phyloP scores from a whole-genome alignment of 192 early-diverging fungal species.

The Kappamyces sp. region DNA sequence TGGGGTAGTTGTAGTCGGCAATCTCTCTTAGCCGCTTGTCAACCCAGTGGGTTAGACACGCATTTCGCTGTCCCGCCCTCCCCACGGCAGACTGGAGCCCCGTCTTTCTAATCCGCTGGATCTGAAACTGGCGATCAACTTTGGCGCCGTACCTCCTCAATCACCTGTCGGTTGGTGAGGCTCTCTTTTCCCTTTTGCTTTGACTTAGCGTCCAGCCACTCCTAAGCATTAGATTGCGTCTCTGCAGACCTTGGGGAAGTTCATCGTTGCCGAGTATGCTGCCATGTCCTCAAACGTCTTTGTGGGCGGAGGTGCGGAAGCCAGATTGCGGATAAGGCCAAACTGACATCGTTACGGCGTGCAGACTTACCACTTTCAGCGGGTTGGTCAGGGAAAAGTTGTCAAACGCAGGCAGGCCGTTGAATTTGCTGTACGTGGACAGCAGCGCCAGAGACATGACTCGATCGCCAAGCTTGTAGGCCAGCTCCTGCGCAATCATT shows the following conservation, averaged over 20 bases:
- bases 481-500: slow-evolving; percentile 26
- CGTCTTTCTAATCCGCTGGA: slow-evolving; percentile 5
- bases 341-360: slow-evolving; percentile 3
- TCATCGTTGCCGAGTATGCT: slow-evolving; percentile 14
- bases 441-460: slow-evolving; percentile 10
- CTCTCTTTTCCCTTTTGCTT: not conserved
- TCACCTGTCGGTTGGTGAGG: no score
- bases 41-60: slow-evolving; percentile 16
- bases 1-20: slow-evolving; percentile 10
- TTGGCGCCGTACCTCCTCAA: no score
- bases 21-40: slow-evolving; percentile 7
- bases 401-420: not conserved
- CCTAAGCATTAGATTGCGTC: slow-evolving; percentile 6
- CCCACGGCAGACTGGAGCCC: slow-evolving; percentile 9
- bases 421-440: slow-evolving; percentile 14
- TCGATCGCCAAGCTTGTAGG: slow-evolving; percentile 12
- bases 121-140: slow-evolving; percentile 1
- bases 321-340: slow-evolving; percentile 10
- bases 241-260: slow-evolving; percentile 9
- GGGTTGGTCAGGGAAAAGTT: slow-evolving; percentile 5
- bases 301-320: slow-evolving; percentile 1
- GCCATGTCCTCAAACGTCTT: slow-evolving; percentile 3
- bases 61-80: slow-evolving; percentile 12
- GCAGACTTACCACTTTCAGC: slow-evolving; percentile 16
- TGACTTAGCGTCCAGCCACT: not conserved